These are phyloP conservation scores for Flaveria bidentis DNA, from an alignment of 129 eudicot genomes.

Conservation along the genomic window DNA sequence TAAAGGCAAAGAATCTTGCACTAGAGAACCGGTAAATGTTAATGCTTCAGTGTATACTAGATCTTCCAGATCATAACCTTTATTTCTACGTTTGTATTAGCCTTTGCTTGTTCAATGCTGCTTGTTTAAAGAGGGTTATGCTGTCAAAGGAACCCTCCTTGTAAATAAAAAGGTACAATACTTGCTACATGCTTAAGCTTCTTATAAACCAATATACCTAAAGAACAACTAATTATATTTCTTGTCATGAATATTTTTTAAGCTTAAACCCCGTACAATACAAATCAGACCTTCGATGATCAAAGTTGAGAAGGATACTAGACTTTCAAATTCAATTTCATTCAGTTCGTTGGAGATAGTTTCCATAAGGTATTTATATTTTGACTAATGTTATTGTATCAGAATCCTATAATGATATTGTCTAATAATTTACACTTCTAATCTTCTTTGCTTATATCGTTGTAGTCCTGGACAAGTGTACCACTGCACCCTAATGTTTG, in stretches of 20 bases:
- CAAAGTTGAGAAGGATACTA: slow-evolving; percentile 59
- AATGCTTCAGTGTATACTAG: slow-evolving; percentile 15
- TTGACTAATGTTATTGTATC: not conserved
- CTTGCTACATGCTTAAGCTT: slow-evolving; percentile 1
- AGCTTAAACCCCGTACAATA: slow-evolving; percentile 58
- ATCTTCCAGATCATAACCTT: slow-evolving; percentile 16
- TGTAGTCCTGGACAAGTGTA: not conserved
- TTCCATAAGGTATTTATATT: slow-evolving; percentile 49
- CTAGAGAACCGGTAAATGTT: slow-evolving; percentile 55
- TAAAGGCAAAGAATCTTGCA: slow-evolving; percentile 31
- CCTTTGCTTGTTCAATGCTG: slow-evolving; percentile 86
- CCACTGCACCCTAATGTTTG: slow-evolving; percentile 1
- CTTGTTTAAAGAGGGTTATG: slow-evolving; percentile 63
- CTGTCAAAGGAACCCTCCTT: slow-evolving; percentile 89
- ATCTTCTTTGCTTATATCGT: not conserved
- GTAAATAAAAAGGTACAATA: slow-evolving; percentile 64
- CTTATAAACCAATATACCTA: not conserved
- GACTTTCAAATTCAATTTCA: slow-evolving; percentile 29
- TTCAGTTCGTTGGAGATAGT: slow-evolving; percentile 73
- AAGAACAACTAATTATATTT: not conserved
- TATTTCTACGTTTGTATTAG: slow-evolving; percentile 40
- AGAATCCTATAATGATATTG: not conserved
- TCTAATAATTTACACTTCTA: not conserved
- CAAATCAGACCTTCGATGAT: slow-evolving; percentile 84
- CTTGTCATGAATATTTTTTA: slow-evolving; percentile 13